Evolutionary conservation across 176 grass and related monocot genomes (phyloP).

Genomic region (Lolium multiflorum): DNA sequence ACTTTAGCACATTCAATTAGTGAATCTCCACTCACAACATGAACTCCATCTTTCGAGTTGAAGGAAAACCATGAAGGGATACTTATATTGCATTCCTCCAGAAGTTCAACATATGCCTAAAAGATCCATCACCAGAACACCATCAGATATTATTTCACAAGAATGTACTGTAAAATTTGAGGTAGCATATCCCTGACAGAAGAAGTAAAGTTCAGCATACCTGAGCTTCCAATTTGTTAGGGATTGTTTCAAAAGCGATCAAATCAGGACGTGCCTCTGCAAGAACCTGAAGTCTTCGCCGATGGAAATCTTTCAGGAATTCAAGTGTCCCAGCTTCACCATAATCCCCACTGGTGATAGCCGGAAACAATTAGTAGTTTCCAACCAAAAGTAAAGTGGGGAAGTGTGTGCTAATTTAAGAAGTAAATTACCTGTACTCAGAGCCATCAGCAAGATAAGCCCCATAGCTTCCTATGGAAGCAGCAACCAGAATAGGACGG

Average conservation of each 20-base stretch:
- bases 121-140: constrained; percentile 18
- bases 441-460: constrained; percentile 98
- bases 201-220: constrained; percentile 34
- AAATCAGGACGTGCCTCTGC: constrained; percentile 82
- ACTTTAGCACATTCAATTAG: constrained; percentile 79
- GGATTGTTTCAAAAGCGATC: constrained; percentile 95
- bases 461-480: constrained; percentile 94
- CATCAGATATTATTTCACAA: constrained; percentile 29
- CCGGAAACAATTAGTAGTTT: constrained; percentile 27
- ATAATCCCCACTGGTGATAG: constrained; percentile 76
- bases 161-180: constrained; percentile 22
- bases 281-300: constrained; percentile 76
- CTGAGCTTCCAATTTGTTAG: constrained; percentile 97
- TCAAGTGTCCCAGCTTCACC: constrained; percentile 68
- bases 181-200: not conserved
- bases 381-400: not conserved
- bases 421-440: constrained; percentile 78
- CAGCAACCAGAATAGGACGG: constrained; percentile 76
- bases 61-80: constrained; percentile 97
- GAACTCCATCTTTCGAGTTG: constrained; percentile 88
- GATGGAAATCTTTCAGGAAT: constrained; percentile 90
- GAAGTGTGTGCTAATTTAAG: not conserved
- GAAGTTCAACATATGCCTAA: constrained; percentile 92
- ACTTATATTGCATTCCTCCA: constrained; percentile 73
- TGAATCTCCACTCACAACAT: constrained; percentile 88